phyloP scores from a whole-genome alignment of 805 yeast species.

The Candida orba region DNA sequence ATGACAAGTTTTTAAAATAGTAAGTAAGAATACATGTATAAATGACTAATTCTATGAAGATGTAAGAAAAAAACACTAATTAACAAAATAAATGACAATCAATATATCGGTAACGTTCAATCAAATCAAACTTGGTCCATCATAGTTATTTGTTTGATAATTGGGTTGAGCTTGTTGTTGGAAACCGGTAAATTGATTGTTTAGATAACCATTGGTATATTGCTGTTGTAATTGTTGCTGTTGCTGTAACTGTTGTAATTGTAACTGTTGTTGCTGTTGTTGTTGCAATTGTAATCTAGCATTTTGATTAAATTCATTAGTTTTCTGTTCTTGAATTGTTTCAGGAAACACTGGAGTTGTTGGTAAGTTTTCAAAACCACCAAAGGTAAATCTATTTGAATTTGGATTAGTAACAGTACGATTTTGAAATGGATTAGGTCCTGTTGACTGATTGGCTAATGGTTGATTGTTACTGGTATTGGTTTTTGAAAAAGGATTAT shows the following conservation, averaged over 20 bases:
- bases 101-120: too few species aligned
- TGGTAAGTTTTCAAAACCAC: conserved; percentile 61
- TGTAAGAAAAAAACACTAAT: too few species aligned
- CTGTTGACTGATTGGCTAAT: conserved; percentile 21
- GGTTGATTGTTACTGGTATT: conserved; percentile 4
- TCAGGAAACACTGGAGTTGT: conserved; percentile 66
- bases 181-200: conserved; percentile 8
- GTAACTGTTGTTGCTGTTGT: conserved; percentile 27
- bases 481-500: conserved; percentile 23
- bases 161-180: background rate
- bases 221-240: conserved; percentile 14
- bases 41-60: background rate
- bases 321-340: conserved; percentile 38
- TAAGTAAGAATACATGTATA: background rate
- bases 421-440: conserved; percentile 35
- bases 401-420: conserved; percentile 8
- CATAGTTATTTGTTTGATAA: background rate
- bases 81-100: too few species aligned
- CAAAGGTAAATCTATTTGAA: conserved; percentile 49
- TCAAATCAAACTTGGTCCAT: conserved; percentile 8
- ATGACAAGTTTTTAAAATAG: background rate
- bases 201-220: conserved; percentile 3
- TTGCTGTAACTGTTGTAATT: conserved; percentile 20
- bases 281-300: conserved; percentile 32
- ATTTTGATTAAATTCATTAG: conserved; percentile 31